These are phyloP conservation scores for Whalleya microplaca DNA, from an alignment of 2,329 filamentous ascomycete species.

Conservation along the genomic window DNA sequence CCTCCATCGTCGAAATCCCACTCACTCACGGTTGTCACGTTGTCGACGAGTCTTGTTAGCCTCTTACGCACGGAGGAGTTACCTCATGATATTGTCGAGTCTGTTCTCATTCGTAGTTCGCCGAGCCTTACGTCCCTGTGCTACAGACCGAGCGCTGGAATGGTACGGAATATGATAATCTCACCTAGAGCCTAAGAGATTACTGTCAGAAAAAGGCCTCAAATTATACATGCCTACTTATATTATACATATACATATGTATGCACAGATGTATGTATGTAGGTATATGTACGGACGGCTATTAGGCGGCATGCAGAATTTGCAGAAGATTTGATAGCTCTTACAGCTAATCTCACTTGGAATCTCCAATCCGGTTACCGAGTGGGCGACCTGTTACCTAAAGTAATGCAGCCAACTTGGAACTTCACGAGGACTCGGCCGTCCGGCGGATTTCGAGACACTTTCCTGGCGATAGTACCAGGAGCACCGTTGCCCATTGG, in stretches of 20 bases:
- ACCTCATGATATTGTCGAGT: too few relatives aligned
- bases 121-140: not conserved
- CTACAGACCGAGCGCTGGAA: not conserved
- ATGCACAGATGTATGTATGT: not conserved
- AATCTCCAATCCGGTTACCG: not conserved
- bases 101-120: not conserved
- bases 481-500: too few relatives aligned
- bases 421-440: not conserved
- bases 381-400: not conserved
- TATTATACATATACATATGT: not conserved
- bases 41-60: too few relatives aligned
- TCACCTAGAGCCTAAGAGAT: not conserved
- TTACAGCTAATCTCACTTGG: not conserved
- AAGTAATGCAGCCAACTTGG: not conserved
- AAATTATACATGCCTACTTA: not conserved
- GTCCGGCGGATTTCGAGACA: too few relatives aligned
- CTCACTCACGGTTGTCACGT: too few relatives aligned
- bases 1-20: not conserved
- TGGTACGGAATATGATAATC: not conserved
- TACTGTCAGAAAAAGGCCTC: not conserved
- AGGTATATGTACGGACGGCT: not conserved
- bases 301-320: not conserved
- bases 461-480: too few relatives aligned
- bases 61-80: too few relatives aligned
- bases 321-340: too few relatives aligned